Evolutionary conservation across 2,329 filamentous ascomycete genomes (phyloP).

Genomic region (Botrytis porri): DNA sequence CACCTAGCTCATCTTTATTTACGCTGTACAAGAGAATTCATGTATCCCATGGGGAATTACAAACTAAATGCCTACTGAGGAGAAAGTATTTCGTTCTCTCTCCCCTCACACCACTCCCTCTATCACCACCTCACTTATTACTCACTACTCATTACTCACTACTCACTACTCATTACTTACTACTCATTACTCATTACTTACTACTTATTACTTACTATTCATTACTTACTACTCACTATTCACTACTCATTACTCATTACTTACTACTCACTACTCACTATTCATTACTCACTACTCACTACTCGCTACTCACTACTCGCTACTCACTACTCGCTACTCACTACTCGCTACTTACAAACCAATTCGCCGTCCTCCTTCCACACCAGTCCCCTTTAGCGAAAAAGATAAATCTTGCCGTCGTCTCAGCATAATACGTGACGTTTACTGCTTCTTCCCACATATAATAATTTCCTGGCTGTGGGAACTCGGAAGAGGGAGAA

Average conservation of each 20-base stretch:
- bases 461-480: neutral
- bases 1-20: neutral
- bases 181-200: too few relatives aligned
- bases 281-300: too few relatives aligned
- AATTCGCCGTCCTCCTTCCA: neutral
- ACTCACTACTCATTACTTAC: too few relatives aligned
- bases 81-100: too few relatives aligned
- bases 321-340: too few relatives aligned
- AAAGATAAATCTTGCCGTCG: neutral
- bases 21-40: neutral
- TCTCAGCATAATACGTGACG: neutral
- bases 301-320: too few relatives aligned
- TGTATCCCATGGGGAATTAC: neutral
- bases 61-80: too few relatives aligned
- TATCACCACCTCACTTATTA: neutral
- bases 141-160: too few relatives aligned
- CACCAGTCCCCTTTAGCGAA: neutral
- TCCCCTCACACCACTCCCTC: neutral
- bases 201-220: too few relatives aligned
- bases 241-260: too few relatives aligned
- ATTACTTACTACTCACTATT: too few relatives aligned
- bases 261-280: too few relatives aligned
- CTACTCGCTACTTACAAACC: neutral
- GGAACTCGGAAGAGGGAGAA: neutral
- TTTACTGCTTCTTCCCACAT: neutral